Evolutionary conservation across 1,139 yeast genomes (phyloP).

Genomic region (Blastobotrys illinoisensis): DNA sequence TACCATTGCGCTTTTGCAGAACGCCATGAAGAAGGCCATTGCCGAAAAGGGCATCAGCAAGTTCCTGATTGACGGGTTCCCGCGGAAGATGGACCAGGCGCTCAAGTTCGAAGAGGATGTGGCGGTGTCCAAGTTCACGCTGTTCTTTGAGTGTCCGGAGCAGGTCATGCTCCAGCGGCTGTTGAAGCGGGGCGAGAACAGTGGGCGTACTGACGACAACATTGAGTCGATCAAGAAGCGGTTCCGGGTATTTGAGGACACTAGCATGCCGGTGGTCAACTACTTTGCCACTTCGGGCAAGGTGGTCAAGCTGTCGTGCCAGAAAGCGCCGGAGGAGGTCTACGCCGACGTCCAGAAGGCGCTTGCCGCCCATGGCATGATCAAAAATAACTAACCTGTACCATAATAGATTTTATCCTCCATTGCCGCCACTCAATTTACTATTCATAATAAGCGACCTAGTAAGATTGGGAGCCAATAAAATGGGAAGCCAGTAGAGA

Average conservation of each 20-base stretch:
- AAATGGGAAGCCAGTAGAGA: too few relatives aligned
- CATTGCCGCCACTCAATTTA: too few relatives aligned
- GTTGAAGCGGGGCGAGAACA: conserved; percentile 86
- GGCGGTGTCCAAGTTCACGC: conserved; percentile 64
- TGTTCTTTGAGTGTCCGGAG: conserved; percentile 93
- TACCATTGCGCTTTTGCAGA: conserved; percentile 72
- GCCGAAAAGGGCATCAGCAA: conserved; percentile 45
- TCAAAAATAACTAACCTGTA: not conserved
- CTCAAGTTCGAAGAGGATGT: conserved; percentile 76
- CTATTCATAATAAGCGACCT: too few relatives aligned
- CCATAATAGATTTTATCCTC: too few relatives aligned
- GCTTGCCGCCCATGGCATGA: not conserved
- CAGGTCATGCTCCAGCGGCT: conserved; percentile 66
- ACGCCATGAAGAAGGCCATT: conserved; percentile 58
- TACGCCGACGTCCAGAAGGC: conserved; percentile 55
- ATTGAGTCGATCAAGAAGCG: conserved; percentile 83
- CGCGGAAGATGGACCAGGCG: conserved; percentile 96
- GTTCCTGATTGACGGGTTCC: conserved; percentile 90
- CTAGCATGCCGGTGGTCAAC: conserved; percentile 90
- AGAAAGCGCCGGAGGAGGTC: conserved; percentile 71
- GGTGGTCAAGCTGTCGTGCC: conserved; percentile 73
- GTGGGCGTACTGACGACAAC: conserved; percentile 90
- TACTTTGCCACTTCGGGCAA: conserved; percentile 67
- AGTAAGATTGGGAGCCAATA: too few relatives aligned
- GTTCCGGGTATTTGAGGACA: conserved; percentile 75